Conservation (phyloP, 2,329 filamentous ascomycete genomes). For the Ploettnerulaceae sp. region DNA sequence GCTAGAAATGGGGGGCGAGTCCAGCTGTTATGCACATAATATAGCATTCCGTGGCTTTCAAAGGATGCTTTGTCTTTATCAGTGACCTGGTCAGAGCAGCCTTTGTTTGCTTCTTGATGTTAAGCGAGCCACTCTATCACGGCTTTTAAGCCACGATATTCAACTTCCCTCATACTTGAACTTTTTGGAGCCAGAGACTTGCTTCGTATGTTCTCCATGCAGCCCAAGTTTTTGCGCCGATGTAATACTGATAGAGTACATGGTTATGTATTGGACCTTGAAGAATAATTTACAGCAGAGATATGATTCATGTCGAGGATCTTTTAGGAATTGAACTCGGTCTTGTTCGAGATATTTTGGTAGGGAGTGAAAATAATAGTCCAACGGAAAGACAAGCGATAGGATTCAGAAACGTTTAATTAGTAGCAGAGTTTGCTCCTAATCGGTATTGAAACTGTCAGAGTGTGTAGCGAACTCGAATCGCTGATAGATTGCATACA, state of each 20-base stretch:
- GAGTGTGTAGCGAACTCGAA: neutral
- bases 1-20: neutral
- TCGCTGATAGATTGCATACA: neutral
- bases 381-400: too few species aligned
- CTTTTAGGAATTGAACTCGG: neutral
- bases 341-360: neutral
- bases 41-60: constrained; percentile 3
- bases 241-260: neutral
- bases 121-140: constrained; percentile 6
- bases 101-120: constrained; percentile 7
- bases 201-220: neutral
- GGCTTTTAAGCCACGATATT: constrained; percentile 2
- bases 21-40: neutral
- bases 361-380: neutral
- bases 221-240: neutral
- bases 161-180: neutral
- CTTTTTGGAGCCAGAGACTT: neutral
- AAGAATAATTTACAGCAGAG: too few species aligned
- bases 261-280: neutral
- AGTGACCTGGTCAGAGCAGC: neutral
- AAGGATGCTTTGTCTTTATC: constrained; percentile 9
- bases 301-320: too few species aligned
- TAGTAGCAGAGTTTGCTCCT: too few species aligned
- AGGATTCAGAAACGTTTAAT: too few species aligned
- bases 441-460: too few species aligned